Evolutionary conservation across 2,329 filamentous ascomycete genomes (phyloP).

Genomic region (Knoxdaviesia proteae): DNA sequence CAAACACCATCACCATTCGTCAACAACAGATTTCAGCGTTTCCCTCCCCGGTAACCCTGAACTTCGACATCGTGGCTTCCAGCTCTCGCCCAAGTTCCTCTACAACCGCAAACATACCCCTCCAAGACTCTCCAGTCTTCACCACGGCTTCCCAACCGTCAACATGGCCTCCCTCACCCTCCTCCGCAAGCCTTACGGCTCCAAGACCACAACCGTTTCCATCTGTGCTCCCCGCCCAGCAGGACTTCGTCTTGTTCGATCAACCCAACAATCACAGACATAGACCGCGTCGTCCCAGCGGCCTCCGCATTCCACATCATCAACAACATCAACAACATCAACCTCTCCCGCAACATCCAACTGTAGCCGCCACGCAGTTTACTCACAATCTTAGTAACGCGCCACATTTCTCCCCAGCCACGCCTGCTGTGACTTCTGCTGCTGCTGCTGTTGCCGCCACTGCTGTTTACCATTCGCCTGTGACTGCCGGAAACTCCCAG

Average conservation of each 20-base stretch:
- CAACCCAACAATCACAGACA: slow-evolving; percentile 10
- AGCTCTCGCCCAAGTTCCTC: slow-evolving; percentile 37
- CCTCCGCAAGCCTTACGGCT: no score
- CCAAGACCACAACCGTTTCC: slow-evolving; percentile 15
- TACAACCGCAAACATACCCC: slow-evolving; percentile 36
- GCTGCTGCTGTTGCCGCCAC: no score
- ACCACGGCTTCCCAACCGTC: slow-evolving; percentile 56
- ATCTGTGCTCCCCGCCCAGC: slow-evolving; percentile 33
- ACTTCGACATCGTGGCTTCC: slow-evolving; percentile 36
- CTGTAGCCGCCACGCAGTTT: no score
- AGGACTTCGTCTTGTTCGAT: slow-evolving; percentile 67
- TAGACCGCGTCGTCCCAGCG: no score
- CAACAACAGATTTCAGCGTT: slow-evolving; percentile 8
- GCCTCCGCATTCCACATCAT: no score
- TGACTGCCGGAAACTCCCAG: no score
- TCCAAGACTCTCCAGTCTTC: slow-evolving; percentile 53
- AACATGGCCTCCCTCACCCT: slow-evolving; percentile 48
- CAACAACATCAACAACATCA: no score
- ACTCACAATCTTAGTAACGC: no score
- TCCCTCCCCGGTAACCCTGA: slow-evolving; percentile 46
- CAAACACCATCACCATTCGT: neutral
- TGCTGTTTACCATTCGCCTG: no score
- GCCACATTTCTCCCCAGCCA: no score
- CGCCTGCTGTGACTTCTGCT: no score
- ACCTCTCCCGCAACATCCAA: no score